Percentiles rank a stretch among this genome's conserved stretches.
Conservation (phyloP, 2,329 filamentous ascomycete genomes). For the Pseudocercospora fijiensis region DNA sequence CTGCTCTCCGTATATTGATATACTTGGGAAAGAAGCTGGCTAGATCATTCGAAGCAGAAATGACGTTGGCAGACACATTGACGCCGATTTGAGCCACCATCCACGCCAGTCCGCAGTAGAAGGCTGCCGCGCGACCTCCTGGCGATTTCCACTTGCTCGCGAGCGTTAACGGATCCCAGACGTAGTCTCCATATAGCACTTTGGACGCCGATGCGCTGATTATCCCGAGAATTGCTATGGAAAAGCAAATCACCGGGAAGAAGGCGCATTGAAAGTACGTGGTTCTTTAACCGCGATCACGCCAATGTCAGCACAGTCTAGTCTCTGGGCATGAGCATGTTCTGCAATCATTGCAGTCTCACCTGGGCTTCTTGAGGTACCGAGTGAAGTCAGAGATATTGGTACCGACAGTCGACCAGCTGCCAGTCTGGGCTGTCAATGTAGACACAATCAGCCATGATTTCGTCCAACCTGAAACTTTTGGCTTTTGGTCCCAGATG, state of each 20-base stretch:
- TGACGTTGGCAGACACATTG: constrained; percentile 55
- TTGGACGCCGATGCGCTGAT: constrained; percentile 58
- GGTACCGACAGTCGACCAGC: constrained; percentile 38
- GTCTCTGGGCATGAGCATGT: background rate
- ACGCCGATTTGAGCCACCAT: constrained; percentile 57
- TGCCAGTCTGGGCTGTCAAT: constrained; percentile 36
- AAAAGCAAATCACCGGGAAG: constrained; percentile 50
- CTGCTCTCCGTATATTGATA: constrained; percentile 45
- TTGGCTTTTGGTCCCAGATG: constrained; percentile 34
- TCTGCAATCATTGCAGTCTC: constrained; percentile 12
- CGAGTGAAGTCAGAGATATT: constrained; percentile 42
- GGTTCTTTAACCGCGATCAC: background rate
- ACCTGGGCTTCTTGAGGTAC: constrained; percentile 36
- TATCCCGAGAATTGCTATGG: constrained; percentile 55
- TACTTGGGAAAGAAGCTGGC: constrained; percentile 54
- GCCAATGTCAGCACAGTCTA: background rate
- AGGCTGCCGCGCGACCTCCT: constrained; percentile 34
- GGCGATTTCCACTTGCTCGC: constrained; percentile 41
- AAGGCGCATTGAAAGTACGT: constrained; percentile 40
- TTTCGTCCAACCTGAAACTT: constrained; percentile 28
- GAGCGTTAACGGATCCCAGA: constrained; percentile 37
- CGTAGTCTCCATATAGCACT: constrained; percentile 53
- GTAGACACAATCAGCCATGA: constrained; percentile 33
- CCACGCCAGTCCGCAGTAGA: constrained; percentile 37
- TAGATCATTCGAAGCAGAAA: constrained; percentile 56